These are phyloP conservation scores for Amanita fuliginea DNA, from an alignment of 768 basidiomycete genomes.

Conservation along the genomic window DNA sequence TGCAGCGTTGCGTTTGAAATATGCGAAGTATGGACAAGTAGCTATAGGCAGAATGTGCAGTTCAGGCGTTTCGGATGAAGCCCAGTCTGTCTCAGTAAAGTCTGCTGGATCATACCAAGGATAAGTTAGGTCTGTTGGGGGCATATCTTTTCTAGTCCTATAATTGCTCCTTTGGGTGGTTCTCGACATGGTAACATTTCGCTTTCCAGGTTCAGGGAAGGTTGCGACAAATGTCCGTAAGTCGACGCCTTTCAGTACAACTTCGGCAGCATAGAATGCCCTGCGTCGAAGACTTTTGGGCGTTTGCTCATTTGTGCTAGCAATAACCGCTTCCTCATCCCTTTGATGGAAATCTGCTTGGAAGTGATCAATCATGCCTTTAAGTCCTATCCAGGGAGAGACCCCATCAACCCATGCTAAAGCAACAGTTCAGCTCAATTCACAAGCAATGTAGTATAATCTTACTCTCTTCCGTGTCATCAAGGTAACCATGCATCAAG, in stretches of 20 bases:
- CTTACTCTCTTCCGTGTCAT: slow-evolving; percentile 60
- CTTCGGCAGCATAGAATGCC: slow-evolving; percentile 81
- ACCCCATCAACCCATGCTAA: slow-evolving; percentile 71
- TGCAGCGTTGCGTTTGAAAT: slow-evolving; percentile 53
- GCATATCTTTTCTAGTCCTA: slow-evolving; percentile 33
- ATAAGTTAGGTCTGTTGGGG: slow-evolving; percentile 30
- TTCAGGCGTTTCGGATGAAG: slow-evolving; percentile 37
- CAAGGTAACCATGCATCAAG: slow-evolving; percentile 80
- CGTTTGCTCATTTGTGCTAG: slow-evolving; percentile 44
- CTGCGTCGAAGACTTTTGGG: slow-evolving; percentile 61
- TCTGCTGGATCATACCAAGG: slow-evolving; percentile 75
- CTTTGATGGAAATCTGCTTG: slow-evolving; percentile 90
- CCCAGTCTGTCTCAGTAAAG: slow-evolving; percentile 71
- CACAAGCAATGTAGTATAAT: slow-evolving; percentile 1
- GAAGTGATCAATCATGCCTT: slow-evolving; percentile 70
- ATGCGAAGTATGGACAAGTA: slow-evolving; percentile 76
- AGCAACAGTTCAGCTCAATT: background rate
- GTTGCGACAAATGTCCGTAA: slow-evolving; percentile 69
- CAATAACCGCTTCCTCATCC: slow-evolving; percentile 63
- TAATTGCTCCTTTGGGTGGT: slow-evolving; percentile 38
- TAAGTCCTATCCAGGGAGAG: slow-evolving; percentile 75
- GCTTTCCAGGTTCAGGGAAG: slow-evolving; percentile 65
- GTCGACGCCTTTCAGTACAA: slow-evolving; percentile 66
- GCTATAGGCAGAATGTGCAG: slow-evolving; percentile 63
- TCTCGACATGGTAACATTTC: slow-evolving; percentile 36